Conservation (phyloP, 2,329 filamentous ascomycete species). For the Fusarium subglutinans region DNA sequence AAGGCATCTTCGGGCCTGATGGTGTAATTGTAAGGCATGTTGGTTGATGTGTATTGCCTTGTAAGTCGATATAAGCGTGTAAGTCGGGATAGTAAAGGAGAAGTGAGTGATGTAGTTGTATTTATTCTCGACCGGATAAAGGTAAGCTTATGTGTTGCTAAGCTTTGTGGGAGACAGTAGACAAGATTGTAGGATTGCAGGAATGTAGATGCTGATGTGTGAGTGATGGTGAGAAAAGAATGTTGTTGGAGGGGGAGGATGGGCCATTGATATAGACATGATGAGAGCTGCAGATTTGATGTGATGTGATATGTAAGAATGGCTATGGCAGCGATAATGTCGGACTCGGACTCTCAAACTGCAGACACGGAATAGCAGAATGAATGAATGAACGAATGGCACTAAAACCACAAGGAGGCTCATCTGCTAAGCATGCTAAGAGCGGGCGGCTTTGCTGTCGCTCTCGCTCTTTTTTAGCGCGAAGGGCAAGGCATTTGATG, state of each 20-base stretch:
- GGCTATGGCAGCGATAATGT: neutral
- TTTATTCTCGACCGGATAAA: neutral
- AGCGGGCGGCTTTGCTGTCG: conserved; percentile 6
- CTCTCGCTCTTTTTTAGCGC: conserved; percentile 10
- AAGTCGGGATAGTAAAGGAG: neutral
- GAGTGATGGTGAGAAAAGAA: conserved; percentile 2
- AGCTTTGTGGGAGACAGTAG: neutral
- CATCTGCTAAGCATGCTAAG: neutral
- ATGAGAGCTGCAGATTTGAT: neutral
- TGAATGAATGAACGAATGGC: neutral
- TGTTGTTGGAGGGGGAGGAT: conserved; percentile 12
- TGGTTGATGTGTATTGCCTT: neutral
- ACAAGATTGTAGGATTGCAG: neutral
- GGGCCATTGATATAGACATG: conserved; percentile 27
- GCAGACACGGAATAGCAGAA: neutral
- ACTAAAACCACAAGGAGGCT: conserved; percentile 10
- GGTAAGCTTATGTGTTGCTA: conserved; percentile 22
- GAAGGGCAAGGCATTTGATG: neutral
- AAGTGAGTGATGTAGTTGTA: neutral
- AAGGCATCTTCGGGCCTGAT: conserved; percentile 47
- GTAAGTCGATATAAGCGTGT: neutral
- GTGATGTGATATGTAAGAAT: neutral
- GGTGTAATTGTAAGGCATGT: conserved; percentile 37
- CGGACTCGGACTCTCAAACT: conserved; percentile 17
- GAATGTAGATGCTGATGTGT: conserved; percentile 7